A percentile compares a stretch with the other conserved stretches of the same genome.
phyloP scores from a whole-genome alignment of 2,329 filamentous ascomycete genomes.

The Colletotrichum sp. region DNA sequence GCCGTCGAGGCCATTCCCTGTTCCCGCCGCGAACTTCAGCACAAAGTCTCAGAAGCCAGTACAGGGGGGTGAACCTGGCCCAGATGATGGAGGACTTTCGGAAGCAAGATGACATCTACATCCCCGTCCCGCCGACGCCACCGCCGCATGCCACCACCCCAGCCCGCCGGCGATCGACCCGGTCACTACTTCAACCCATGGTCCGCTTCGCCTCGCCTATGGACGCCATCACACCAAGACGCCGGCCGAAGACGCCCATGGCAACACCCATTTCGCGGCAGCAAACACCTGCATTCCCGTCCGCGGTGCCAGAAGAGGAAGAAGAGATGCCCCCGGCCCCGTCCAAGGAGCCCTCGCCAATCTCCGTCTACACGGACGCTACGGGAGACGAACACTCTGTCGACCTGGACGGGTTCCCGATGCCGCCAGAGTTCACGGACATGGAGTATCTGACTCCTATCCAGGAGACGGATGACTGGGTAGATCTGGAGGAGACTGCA shows the following conservation, averaged over 20 bases:
- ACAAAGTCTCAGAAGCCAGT: constrained; percentile 14
- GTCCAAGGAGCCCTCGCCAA: constrained; percentile 2
- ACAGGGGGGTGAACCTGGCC: constrained; percentile 2
- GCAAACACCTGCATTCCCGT: neutral
- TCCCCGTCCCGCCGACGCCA: constrained; percentile 14
- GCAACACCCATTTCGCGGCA: neutral
- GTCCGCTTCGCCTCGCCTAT: constrained; percentile 3
- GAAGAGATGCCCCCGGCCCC: neutral
- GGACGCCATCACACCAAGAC: neutral
- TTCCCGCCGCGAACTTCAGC: constrained; percentile 5
- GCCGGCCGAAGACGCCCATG: constrained; percentile 3
- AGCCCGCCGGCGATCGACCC: neutral
- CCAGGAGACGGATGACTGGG: constrained; percentile 27
- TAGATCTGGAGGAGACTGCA: constrained; percentile 27
- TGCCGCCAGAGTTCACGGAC: constrained; percentile 23
- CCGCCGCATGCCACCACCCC: neutral
- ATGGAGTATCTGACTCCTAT: constrained; percentile 15
- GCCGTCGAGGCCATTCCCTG: constrained; percentile 3
- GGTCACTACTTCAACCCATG: neutral
- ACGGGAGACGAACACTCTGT: constrained; percentile 10
- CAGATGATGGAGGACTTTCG: constrained; percentile 17
- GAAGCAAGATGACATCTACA: constrained; percentile 14
- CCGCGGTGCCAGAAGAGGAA: neutral
- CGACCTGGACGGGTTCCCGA: neutral
- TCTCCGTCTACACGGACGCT: constrained; percentile 26